Base-by-base conservation (phyloP, 768 basidiomycete genomes). In the Amanita molliuscula region DNA sequence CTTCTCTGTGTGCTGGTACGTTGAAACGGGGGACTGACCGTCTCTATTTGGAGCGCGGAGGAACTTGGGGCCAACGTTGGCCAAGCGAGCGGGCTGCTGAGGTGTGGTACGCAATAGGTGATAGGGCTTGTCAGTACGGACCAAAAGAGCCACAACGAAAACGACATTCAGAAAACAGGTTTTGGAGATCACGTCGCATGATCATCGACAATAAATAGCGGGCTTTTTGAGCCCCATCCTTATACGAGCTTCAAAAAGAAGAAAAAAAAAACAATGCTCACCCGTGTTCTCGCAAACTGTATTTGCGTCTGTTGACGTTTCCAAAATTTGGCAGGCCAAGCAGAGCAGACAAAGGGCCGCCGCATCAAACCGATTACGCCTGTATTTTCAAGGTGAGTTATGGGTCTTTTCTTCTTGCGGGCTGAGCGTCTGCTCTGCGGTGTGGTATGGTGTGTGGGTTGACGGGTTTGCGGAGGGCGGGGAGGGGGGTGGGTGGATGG, bases 341-440 rank as follows among this genome's bases (percentile, higher is more conserved):
- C 18, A 46, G 29, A 13, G 33, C 18, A n/a, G 18, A 15, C 21
- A 28, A 16, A 20, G 53, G 65, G 65, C 59, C 63, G 9, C 66
- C 63, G 9, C 66, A 62, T 64, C 66, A 69, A 69, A 68, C 65
- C 70, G 60, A 67, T n/a, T 66, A 68, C 65, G 62, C 67, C 69
- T 67, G 31, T 13, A 40, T 20, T 75, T 72, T 81, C 80, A 83
- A 84, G 78, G 83, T 82, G 64, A 81, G 81, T 80, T 37, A n/a
- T 37, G 7, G 16, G 63, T 16, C 10, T 56, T 63, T 63, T 16
- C 10, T 56, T 63, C 55, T 58, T 60, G 55, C 50, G 56, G 44
- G 18, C 48, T 56, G 52, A 51, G 50, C 50, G 33, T 46, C 18
- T 10, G 33, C 7, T 15, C 29, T 36, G 47, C 54, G 56, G 49